A percentile compares a stretch with the other conserved stretches of the same genome.
Conservation (phyloP, 805 yeast species). For the Saccharomycopsis capsularis region DNA sequence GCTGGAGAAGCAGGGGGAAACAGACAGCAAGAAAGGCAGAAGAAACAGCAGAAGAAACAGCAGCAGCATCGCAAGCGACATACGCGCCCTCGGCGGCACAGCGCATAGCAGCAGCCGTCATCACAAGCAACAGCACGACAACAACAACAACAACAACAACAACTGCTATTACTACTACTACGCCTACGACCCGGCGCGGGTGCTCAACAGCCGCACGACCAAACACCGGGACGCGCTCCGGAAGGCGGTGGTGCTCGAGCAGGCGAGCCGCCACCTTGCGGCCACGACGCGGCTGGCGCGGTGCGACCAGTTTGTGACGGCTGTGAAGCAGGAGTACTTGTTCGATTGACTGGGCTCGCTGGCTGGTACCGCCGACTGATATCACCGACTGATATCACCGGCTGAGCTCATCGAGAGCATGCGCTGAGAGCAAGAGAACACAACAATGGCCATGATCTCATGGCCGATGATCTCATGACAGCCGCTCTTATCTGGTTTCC, state of each 20-base stretch:
- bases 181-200: slow-evolving; percentile 7
- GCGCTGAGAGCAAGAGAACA: no score
- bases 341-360: not conserved
- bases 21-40: not conserved
- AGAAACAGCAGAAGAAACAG: not conserved
- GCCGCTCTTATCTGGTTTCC: no score
- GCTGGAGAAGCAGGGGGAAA: not conserved
- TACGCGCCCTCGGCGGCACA: not conserved
- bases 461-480: no score
- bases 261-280: slow-evolving; percentile 7
- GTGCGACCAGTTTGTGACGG: not conserved
- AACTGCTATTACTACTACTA: not conserved
- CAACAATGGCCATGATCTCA: no score
- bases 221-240: slow-evolving; percentile 6
- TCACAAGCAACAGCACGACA: not conserved
- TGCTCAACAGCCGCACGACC: slow-evolving; percentile 7
- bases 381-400: no score
- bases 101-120: not conserved
- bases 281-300: not conserved
- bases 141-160: not conserved
- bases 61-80: not conserved
- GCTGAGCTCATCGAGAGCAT: no score
- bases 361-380: no score
- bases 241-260: slow-evolving; percentile 17
- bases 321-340: slow-evolving; percentile 6